A percentile compares a stretch with the other conserved stretches of the same genome.
These are phyloP conservation scores for Schizosaccharomyces japonicus DNA, from an alignment of 805 yeast genomes.

Conservation along the genomic window DNA sequence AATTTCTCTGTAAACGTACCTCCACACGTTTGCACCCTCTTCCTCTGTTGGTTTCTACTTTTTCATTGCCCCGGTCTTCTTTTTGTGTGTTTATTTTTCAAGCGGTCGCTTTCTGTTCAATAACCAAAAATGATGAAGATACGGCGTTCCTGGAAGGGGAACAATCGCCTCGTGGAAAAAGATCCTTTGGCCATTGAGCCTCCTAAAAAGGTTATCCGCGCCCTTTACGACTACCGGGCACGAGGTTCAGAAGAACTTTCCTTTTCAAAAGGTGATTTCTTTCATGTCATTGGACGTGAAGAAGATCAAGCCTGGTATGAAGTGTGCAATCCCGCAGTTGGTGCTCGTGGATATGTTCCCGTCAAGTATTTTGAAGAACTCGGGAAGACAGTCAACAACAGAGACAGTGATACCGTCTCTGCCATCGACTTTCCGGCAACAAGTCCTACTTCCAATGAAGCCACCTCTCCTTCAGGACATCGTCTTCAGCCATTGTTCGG, in stretches of 20 bases:
- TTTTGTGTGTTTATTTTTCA: too few relatives aligned
- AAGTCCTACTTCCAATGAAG: background rate
- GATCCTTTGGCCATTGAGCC: constrained; percentile 2
- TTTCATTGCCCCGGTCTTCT: too few relatives aligned
- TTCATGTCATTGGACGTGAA: constrained; percentile 42
- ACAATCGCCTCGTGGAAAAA: background rate
- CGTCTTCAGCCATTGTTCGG: constrained; percentile 39
- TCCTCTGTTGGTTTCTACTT: too few relatives aligned
- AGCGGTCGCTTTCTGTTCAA: too few relatives aligned
- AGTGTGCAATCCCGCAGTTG: constrained; percentile 66
- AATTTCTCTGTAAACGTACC: too few relatives aligned
- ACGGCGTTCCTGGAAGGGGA: background rate
- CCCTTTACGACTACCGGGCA: constrained; percentile 51
- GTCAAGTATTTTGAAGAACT: constrained; percentile 59
- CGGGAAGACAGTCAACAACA: constrained; percentile 8
- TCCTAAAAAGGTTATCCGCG: constrained; percentile 67
- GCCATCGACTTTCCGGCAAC: background rate
- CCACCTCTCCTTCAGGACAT: constrained; percentile 7
- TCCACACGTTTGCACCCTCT: too few relatives aligned
- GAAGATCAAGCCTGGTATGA: constrained; percentile 52
- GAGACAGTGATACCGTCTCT: constrained; percentile 5
- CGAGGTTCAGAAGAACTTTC: constrained; percentile 61
- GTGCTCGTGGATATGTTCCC: constrained; percentile 69
- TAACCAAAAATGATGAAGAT: too few relatives aligned
- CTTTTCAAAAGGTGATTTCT: constrained; percentile 66